Base-by-base conservation (phyloP, 176 grass and related monocot species). In the Carex myosuroides region DNA sequence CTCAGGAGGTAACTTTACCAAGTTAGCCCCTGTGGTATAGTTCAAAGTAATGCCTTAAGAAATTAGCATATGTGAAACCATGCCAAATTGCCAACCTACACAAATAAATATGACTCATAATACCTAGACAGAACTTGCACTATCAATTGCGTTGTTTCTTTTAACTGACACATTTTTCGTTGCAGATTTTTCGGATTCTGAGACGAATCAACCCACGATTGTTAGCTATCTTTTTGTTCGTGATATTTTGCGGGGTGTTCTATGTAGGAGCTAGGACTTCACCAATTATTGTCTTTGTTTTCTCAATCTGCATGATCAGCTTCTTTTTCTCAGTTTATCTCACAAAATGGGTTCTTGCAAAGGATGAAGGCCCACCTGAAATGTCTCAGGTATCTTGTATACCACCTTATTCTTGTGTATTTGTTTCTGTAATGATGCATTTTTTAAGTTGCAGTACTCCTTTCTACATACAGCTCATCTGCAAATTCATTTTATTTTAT, bases 301-400 rank as follows among this genome's bases (percentile, higher is more conserved):
- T 99, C 88, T 91, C 88, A 79, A 92, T 99, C 66, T 99, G 96
- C 85, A 95, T 89, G 44, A 78, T 99, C 80, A 94, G 91, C 85
- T 89, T 99, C 86, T 89, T 95, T 88, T 99, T 99, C 85, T 75
- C 96, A 65, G 70, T 99, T 54, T 99, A 95, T 84, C 96, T 95
- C 66, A 87, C 93, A 85, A 99, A 94, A 84, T 95, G 96, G 96
- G 96, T 99, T 88, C 96, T 99, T 74, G 89, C 96, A n/a, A 99
- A 99, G 85, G 96, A 99, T 73, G 96, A 99, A 83, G 96, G 96
- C 18, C 96, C 96, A 74, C 90, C 96, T 89, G 96, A 99, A 90
- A 99, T 99, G 96, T 89, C 79, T 57, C 80, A 99, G 96, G 96
- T 99, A 95, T 71, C 84, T 59, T 52, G 26, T 65, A 53, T 18